These are phyloP conservation scores for Heimioporus sp. DNA, from an alignment of 768 basidiomycete species.

Conservation along the genomic window DNA sequence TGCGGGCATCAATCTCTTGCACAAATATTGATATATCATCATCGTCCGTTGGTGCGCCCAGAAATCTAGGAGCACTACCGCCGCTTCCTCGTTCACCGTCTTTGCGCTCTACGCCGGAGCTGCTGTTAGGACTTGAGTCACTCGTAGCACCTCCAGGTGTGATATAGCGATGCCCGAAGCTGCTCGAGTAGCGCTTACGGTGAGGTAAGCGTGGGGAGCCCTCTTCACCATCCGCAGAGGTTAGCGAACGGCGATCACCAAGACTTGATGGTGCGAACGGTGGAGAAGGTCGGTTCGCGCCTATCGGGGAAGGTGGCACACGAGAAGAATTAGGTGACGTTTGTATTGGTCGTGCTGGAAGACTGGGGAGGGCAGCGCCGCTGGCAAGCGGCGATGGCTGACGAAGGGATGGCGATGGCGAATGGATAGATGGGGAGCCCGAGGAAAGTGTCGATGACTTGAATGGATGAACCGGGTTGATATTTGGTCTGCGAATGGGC, in stretches of 20 bases:
- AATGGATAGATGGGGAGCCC: slow-evolving; percentile 48
- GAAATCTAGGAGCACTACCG: slow-evolving; percentile 35
- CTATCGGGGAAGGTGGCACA: slow-evolving; percentile 39
- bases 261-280: slow-evolving; percentile 43
- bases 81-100: slow-evolving; percentile 21
- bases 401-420: slow-evolving; percentile 46
- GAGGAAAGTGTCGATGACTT: slow-evolving; percentile 50
- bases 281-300: slow-evolving; percentile 35
- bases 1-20: slow-evolving; percentile 70
- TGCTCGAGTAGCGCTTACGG: slow-evolving; percentile 73
- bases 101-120: slow-evolving; percentile 15
- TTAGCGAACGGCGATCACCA: slow-evolving; percentile 40
- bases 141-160: slow-evolving; percentile 42
- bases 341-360: slow-evolving; percentile 36
- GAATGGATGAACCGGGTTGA: slow-evolving; percentile 45
- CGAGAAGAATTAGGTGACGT: slow-evolving; percentile 44
- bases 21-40: slow-evolving; percentile 79
- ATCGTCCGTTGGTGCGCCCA: slow-evolving; percentile 57
- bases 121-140: slow-evolving; percentile 28
- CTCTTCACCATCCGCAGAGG: slow-evolving; percentile 36
- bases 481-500: slow-evolving; percentile 44
- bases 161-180: slow-evolving; percentile 70
- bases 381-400: slow-evolving; percentile 44
- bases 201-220: slow-evolving; percentile 23
- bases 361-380: slow-evolving; percentile 27